Evolutionary conservation across 208 protist species (phyloP), one percentile per base, ranked within the genome.

Genomic region (Vickermania spadyakhi): DNA sequence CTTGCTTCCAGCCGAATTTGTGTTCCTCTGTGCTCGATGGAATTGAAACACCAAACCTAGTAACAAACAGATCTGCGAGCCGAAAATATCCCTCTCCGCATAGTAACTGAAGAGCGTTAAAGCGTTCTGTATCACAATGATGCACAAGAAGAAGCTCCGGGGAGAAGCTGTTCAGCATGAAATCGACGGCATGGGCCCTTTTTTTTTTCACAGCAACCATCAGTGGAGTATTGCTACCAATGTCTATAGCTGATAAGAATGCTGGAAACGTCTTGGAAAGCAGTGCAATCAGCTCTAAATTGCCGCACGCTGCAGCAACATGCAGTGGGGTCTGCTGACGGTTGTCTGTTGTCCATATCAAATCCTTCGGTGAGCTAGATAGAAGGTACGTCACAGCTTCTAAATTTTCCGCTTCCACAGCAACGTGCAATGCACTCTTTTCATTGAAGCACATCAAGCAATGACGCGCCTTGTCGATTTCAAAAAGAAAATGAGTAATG

Each of bases 301-400:
- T 69, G 1, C 79, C 79, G 28, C 57, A 21, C 51, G 63, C 66
- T 3, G 72, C 84, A 29, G 85, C 84, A 26, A 85, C 25, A 66
- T 95, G 88, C 56, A 95, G 58, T 5, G 88, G 85, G 1, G 74
- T 92, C 58, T 89, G 78, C 29, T 57, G 36, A 0, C 77, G 79
- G 5, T 54, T 70, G 52, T 94, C 81, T 22, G 74, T 55, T 28
- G 84, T 28, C 7, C 26, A 55, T 11, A 11, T 11, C 5, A 55
- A 7, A 5, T 28, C 51, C 7, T 11, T 28, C 5, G 7, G 11
- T 60, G 4, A 14, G 22, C 63, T 14, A 45, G 36, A 45, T n/a
- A 45, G 36, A 18, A 45, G 7, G 36, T 45, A 45, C 36, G 7
- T 45, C 11, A 45, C 18, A 7, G 18, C 18, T n/a, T 18, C 36